Evolutionary conservation across 768 basidiomycete genomes (phyloP), one percentile per base, ranked within the genome.

Genomic region (Mrakia frigida): DNA sequence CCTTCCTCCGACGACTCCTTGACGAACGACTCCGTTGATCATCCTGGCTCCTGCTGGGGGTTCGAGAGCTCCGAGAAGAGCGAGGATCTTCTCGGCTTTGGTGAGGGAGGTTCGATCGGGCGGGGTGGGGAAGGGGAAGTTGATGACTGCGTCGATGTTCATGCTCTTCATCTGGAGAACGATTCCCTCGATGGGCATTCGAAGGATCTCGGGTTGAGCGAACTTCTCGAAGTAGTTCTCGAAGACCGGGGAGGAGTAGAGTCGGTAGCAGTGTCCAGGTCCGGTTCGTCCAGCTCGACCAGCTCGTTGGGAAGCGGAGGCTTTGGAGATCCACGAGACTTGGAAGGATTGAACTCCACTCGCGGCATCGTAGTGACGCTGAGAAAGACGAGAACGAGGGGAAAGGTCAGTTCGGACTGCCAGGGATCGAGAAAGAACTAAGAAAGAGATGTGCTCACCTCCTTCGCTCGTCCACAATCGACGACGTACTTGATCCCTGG

Each of bases 121-220:
- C 21, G 96, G 91, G 0, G 97, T 98, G 1, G 97, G 97, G 84
- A 98, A 98, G 23, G 97, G 97, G 83, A 99, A 99, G 84, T 98
- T 98, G 80, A 93, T 87, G 53, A 98, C 93, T 0, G 93, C 87
- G 81, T 98, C 94, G 76, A 99, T 96, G 81, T 96, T 93, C 94
- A 99, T 98, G 83, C 89, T 90, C 86, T 99, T 99, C 96, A 99
- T 98, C 83, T 98, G 95, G 43, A 98, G 86, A 13, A 98, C 92
- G 33, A 98, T 90, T 2, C 94, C 95, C 80, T 98, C 97, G 79
- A 98, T 96, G 0, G 97, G 95, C 85, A 92, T 94, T 33, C 95
- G 91, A 61, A 94, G 87, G 74, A 98, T 95, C 83, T 99, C 97
- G 2, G 97, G 97, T 76, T 88, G 85, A 0, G 92, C 87, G 83